Percentiles rank a stretch among this genome's conserved stretches.
These are phyloP conservation scores for Tolypocladium capitatum DNA, from an alignment of 2,329 filamentous ascomycete genomes.

Conservation along the genomic window DNA sequence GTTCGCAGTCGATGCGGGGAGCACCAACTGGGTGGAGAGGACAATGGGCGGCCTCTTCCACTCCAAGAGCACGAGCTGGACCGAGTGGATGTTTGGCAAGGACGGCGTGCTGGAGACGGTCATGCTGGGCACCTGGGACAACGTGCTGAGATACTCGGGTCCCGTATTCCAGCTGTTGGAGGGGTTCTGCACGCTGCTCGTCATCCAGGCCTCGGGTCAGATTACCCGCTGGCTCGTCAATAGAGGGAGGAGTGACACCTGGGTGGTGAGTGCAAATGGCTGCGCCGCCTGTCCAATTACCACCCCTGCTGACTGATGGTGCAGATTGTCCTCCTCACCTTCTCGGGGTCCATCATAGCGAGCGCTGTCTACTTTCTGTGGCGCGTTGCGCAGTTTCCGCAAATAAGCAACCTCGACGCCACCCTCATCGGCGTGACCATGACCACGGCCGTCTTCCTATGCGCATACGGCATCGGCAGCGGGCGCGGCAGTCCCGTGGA, in stretches of 20 bases:
- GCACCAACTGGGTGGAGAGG: conserved; percentile 66
- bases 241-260: conserved; percentile 81
- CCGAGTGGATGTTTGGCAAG: conserved; percentile 79
- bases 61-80: conserved; percentile 50
- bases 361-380: conserved; percentile 94
- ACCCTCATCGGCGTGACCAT: conserved; percentile 86
- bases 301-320: conserved; percentile 19
- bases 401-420: conserved; percentile 84
- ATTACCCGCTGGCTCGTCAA: conserved; percentile 94
- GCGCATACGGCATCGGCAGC: conserved; percentile 85
- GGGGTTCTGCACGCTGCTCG: conserved; percentile 89
- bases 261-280: conserved; percentile 58
- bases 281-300: not conserved
- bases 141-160: conserved; percentile 74
- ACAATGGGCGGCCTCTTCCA: conserved; percentile 57
- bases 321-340: conserved; percentile 74
- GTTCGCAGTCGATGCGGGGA: conserved; percentile 81
- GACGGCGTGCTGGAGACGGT: conserved; percentile 69
- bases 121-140: conserved; percentile 81
- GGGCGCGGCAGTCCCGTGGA: conserved; percentile 91
- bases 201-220: conserved; percentile 90
- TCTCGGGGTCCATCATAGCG: conserved; percentile 83
- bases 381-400: conserved; percentile 86
- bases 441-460: conserved; percentile 83
- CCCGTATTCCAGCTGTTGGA: conserved; percentile 90